Percentiles rank a stretch among this genome's conserved stretches.
Evolutionary conservation across 192 early-diverging fungal genomes (phyloP).

Genomic region (Coemansia sp.): DNA sequence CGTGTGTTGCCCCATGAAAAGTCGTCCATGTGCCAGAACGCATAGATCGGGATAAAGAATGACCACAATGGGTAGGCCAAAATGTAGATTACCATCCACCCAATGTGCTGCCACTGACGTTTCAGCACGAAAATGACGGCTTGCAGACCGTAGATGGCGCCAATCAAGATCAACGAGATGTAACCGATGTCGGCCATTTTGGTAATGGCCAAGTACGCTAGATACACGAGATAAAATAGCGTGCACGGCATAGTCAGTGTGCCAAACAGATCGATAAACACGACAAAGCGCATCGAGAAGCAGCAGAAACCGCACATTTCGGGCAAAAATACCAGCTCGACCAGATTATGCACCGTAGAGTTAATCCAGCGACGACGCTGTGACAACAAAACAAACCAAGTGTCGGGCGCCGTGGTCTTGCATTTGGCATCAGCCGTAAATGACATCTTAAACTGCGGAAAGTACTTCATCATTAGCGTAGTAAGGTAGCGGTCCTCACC

Average conservation of each 20-base stretch:
- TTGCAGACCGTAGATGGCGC: constrained; percentile 85
- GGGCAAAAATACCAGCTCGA: constrained; percentile 81
- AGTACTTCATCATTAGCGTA: constrained; percentile 95
- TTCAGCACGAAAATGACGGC: constrained; percentile 79
- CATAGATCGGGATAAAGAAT: constrained; percentile 88
- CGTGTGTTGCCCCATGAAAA: constrained; percentile 98
- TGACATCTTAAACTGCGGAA: constrained; percentile 90
- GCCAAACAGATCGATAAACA: constrained; percentile 88
- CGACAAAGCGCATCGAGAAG: constrained; percentile 97
- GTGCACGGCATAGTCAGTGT: constrained; percentile 78
- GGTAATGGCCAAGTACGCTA: constrained; percentile 68
- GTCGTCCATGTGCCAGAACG: constrained; percentile 99
- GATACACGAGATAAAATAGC: constrained; percentile 75
- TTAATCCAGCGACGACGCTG: constrained; percentile 99
- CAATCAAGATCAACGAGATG: constrained; percentile 78
- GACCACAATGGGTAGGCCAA: constrained; percentile 90
- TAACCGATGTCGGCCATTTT: constrained; percentile 69
- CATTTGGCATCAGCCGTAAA: constrained; percentile 87
- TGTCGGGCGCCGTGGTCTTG: constrained; percentile 86
- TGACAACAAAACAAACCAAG: constrained; percentile 81
- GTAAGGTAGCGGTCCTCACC: constrained; percentile 98
- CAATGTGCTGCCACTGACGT: constrained; percentile 76
- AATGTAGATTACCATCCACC: constrained; percentile 87
- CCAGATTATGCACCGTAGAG: constrained; percentile 94
- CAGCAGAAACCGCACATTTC: constrained; percentile 96